phyloP scores from a whole-genome alignment of 2,329 filamentous ascomycete genomes.

The Colletotrichum truncatum region DNA sequence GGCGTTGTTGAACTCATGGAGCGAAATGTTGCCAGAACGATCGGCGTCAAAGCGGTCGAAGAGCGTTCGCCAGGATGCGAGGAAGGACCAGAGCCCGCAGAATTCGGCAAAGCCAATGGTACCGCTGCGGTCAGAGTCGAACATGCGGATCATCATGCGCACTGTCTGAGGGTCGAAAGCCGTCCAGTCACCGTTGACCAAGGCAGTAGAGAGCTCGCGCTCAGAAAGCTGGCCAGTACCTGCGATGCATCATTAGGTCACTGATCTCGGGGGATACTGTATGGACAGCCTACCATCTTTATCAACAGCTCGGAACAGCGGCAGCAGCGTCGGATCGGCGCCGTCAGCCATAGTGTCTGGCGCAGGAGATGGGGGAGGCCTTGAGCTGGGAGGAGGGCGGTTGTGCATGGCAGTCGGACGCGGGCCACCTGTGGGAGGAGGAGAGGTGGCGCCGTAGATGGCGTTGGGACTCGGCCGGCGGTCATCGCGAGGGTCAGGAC shows the following conservation, averaged over 20 bases:
- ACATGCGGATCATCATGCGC: constrained; percentile 99
- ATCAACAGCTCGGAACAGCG: constrained; percentile 91
- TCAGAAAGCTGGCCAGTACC: constrained; percentile 86
- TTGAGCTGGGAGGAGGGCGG: constrained; percentile 65
- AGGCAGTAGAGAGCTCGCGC: constrained; percentile 84
- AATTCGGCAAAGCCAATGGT: constrained; percentile 96
- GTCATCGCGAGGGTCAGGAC: constrained; percentile 32
- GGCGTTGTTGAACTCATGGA: constrained; percentile 88
- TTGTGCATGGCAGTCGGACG: constrained; percentile 52
- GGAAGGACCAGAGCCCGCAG: constrained; percentile 94
- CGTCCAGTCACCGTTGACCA: constrained; percentile 97
- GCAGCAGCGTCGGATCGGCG: constrained; percentile 79
- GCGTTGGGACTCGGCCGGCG: constrained; percentile 36
- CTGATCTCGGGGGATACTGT: neutral
- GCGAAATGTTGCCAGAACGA: constrained; percentile 84
- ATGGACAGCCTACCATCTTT: constrained; percentile 69
- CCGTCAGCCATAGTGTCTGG: constrained; percentile 53
- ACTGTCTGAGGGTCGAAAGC: constrained; percentile 94
- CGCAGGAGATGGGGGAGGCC: constrained; percentile 73
- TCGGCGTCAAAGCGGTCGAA: constrained; percentile 97
- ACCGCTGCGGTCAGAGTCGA: constrained; percentile 89
- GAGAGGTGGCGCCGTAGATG: constrained; percentile 59
- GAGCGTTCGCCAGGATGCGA: constrained; percentile 91
- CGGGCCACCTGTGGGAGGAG: constrained; percentile 56
- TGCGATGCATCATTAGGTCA: constrained; percentile 40